Percentiles rank a stretch among this genome's conserved stretches.
Evolutionary conservation across 2,329 filamentous ascomycete genomes (phyloP).

Genomic region (Ploettnerulaceae sp.): DNA sequence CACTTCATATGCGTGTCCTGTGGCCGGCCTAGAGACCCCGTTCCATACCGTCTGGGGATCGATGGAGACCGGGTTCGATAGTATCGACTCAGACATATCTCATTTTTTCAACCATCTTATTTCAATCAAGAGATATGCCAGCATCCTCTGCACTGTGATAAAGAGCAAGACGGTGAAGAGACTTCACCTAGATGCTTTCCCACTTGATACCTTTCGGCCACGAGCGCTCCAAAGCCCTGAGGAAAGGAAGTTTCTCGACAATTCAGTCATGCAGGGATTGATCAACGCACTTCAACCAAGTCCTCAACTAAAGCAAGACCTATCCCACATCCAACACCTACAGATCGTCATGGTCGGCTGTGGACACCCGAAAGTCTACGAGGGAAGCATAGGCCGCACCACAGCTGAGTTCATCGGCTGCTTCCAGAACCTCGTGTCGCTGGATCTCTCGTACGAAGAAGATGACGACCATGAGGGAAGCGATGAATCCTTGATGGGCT

Average conservation of each 20-base stretch:
- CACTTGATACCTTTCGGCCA: slow-evolving; percentile 1
- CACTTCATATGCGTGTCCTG: slow-evolving; percentile 1
- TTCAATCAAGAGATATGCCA: background rate
- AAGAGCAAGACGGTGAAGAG: background rate
- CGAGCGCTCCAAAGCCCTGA: background rate
- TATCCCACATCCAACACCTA: background rate
- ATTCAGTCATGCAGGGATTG: background rate
- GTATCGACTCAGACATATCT: background rate
- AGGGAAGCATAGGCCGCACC: background rate
- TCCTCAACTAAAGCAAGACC: background rate
- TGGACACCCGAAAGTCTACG: background rate
- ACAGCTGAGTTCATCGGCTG: slow-evolving; percentile 4
- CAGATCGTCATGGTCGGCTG: background rate
- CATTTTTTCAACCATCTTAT: background rate
- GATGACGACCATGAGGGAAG: background rate
- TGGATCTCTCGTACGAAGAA: slow-evolving; percentile 9
- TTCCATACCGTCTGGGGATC: background rate
- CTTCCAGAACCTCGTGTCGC: background rate
- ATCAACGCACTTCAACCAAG: background rate
- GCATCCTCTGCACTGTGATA: background rate
- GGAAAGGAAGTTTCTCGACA: background rate
- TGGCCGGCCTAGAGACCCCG: background rate
- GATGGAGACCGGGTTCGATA: background rate
- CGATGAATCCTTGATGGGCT: background rate
- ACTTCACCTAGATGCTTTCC: slow-evolving; percentile 1